Percentiles rank a stretch among this genome's conserved stretches.
phyloP scores from a whole-genome alignment of 2,329 filamentous ascomycete species.

The Claviceps pazoutovae region DNA sequence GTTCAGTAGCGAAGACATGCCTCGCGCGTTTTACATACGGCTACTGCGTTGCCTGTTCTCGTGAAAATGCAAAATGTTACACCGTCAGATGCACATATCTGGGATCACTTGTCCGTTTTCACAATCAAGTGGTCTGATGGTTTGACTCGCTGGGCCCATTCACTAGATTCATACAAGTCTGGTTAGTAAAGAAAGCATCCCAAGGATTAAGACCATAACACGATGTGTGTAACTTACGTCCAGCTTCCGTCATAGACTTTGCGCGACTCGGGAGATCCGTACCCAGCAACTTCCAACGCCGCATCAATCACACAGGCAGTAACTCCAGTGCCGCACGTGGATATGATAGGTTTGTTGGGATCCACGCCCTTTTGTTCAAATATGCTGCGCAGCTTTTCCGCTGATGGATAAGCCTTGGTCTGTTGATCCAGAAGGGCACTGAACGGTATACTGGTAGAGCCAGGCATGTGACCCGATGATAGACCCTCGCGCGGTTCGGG shows the following conservation, averaged over 20 bases:
- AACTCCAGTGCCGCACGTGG: constrained; percentile 84
- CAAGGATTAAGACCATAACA: background rate
- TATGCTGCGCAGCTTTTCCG: constrained; percentile 56
- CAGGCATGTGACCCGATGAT: constrained; percentile 82
- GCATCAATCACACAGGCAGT: constrained; percentile 86
- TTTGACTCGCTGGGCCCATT: constrained; percentile 54
- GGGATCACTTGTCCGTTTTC: constrained; percentile 27
- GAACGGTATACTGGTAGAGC: constrained; percentile 72
- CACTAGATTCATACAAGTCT: constrained; percentile 23
- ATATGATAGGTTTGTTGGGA: constrained; percentile 66
- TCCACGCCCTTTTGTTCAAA: constrained; percentile 74
- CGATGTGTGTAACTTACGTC: constrained; percentile 56
- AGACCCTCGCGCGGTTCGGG: constrained; percentile 79
- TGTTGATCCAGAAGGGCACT: constrained; percentile 65
- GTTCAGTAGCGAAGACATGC: background rate
- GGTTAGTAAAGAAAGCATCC: constrained; percentile 13
- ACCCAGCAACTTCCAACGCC: constrained; percentile 66
- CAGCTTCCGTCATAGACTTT: constrained; percentile 92
- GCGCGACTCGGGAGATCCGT: constrained; percentile 50
- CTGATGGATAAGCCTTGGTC: constrained; percentile 66
- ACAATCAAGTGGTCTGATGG: constrained; percentile 48
- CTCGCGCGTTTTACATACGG: background rate
- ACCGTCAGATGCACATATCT: background rate
- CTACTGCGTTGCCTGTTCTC: background rate
- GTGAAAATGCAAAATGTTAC: background rate